phyloP scores from a whole-genome alignment of 208 protist species.

The Histomonas meleagridis region DNA sequence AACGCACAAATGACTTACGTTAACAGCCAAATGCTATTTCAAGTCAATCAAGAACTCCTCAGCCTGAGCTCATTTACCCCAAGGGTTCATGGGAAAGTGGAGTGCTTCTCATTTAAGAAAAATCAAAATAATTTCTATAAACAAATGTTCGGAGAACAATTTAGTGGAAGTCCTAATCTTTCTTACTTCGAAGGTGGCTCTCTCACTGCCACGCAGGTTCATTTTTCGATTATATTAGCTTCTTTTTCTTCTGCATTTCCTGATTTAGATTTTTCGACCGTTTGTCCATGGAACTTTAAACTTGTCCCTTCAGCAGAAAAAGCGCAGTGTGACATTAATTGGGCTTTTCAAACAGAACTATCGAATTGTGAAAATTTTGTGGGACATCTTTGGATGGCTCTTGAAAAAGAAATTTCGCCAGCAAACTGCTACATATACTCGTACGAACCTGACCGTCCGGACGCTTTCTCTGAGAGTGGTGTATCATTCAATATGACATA shows the following conservation, averaged over 20 bases:
- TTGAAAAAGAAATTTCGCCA: neutral
- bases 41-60: too few relatives aligned
- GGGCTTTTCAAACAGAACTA: neutral
- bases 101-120: too few relatives aligned
- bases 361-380: neutral
- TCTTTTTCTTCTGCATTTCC: constrained; percentile 26
- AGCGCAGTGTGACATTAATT: neutral
- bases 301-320: neutral
- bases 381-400: neutral
- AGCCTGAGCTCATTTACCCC: too few relatives aligned
- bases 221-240: neutral
- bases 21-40: too few relatives aligned
- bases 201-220: too few relatives aligned
- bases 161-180: too few relatives aligned
- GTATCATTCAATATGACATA: neutral
- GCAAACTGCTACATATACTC: neutral
- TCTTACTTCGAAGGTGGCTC: too few relatives aligned
- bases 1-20: too few relatives aligned
- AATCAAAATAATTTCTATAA: too few relatives aligned
- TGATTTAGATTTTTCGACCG: neutral
- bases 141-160: too few relatives aligned
- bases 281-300: neutral
- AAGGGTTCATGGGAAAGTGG: too few relatives aligned
- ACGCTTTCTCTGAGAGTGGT: neutral
- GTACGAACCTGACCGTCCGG: neutral